Base-by-base conservation (phyloP, 345 rosid species). In the Aquilaria yunnanensis region DNA sequence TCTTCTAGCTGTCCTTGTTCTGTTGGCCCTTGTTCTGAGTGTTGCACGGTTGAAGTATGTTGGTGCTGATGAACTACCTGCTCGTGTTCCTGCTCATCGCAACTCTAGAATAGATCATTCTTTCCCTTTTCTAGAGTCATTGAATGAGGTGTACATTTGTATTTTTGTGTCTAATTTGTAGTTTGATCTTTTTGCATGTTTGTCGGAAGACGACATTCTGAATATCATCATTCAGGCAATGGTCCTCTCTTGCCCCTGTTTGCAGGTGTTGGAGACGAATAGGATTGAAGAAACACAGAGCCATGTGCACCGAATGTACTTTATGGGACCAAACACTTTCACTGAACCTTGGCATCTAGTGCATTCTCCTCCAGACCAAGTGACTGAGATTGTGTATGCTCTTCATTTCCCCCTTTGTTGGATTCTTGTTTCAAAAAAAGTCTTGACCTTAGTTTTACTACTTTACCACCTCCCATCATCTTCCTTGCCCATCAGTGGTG, bases 41-140 rank as follows among this genome's bases (percentile, higher is more conserved):
- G 96, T 89, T 71, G 98, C 98, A 3, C 77, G 98, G 64, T 86
- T 85, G 87, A 92, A 92, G 72, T 92, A 83, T 78, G 83, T 87
- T 60, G 85, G 85, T n/a, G 92, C 87, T 10, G 96, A 92, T 67
- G 98, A 92, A 69, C 59, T 75, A 50, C 95, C 87, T 6, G 78
- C 89, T 61, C 51, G 75, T 61, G 72, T 72, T 54, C 90, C 92
- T 47, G 69, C 89, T 60, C 85, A 75, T 11, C 96, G 73, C 67
- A 76, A 77, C 65, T 88, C 97, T 77, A 80, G 70, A 47, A 78
- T 83, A 55, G 88, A 83, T 78, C 88, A 86, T 77, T 92, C 98
- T 3, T 88, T 92, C 68, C 98, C 98, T 65, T 92, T 92, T 70
- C 74, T 92, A 16, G 98, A 92, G 82, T 92, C 98, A 37, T 65